Base-by-base conservation (phyloP, 176 grass and related monocot species). In the Cenchrus americanus region DNA sequence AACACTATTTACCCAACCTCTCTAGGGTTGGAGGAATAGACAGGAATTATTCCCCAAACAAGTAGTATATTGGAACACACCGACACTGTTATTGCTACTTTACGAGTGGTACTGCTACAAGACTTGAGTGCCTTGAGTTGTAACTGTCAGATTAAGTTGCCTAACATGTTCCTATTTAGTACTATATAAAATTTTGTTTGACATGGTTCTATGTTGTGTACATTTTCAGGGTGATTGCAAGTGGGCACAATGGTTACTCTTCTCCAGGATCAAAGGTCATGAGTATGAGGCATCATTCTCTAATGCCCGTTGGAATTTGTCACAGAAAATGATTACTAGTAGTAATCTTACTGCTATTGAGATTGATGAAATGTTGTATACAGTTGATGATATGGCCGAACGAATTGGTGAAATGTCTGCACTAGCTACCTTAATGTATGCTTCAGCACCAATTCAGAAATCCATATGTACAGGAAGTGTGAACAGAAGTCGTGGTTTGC, bases 371-470 rank as follows among this genome's bases (percentile, higher is more conserved):
- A 91, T 88, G 80, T 68, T 98, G 76, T 88, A 84, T 75, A 93
- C 88, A 32, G 79, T 95, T 80, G 93, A 98, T 88, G 91, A 98
- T 84, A 88, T 98, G 80, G 91, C 90, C 73, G 91, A 95, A 92
- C 85, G 89, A 21, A 80, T 87, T 53, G 89, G 93, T 83, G 93
- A 93, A 86, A 90, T 93, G 88, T 86, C 96, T 88, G 90, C 93
- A 73, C 79, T 98, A 66, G 89, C 96, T 84, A 98, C 96, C 70
- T 87, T 98, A 79, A 98, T 98, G 93, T 98, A 98, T 90, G 89
- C 90, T 88, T 70, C 93, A 77, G 27, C 27, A 43, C 93, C 93
- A 73, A 95, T 98, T 54, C 87, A 98, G 70, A 91, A 88, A 55
- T 98, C 91, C 80, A 73, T 95, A 75, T 95, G 89, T 70, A 82